Percentiles rank a stretch among this genome's conserved stretches.
Evolutionary conservation across 768 basidiomycete genomes (phyloP).

Genomic region (Phaeotremella skinneri): DNA sequence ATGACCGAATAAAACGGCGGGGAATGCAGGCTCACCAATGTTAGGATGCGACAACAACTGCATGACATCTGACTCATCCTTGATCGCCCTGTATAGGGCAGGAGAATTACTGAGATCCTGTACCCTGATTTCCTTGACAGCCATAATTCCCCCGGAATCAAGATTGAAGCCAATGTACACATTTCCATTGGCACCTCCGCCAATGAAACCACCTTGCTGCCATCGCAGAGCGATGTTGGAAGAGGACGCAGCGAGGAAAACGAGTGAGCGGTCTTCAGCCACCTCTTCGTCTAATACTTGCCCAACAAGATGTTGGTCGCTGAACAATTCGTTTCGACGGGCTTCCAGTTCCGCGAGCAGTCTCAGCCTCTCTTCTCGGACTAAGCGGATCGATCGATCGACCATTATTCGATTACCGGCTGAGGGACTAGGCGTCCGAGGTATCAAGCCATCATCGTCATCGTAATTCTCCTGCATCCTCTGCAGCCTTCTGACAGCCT

Average conservation of each 20-base stretch:
- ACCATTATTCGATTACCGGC: slow-evolving; percentile 25
- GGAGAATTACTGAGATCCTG: slow-evolving; percentile 87
- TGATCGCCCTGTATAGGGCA: slow-evolving; percentile 84
- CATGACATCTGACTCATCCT: slow-evolving; percentile 95
- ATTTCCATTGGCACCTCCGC: slow-evolving; percentile 98
- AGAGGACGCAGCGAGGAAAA: slow-evolving; percentile 91
- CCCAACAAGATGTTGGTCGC: slow-evolving; percentile 74
- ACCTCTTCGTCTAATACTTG: slow-evolving; percentile 92
- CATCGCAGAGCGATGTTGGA: slow-evolving; percentile 94
- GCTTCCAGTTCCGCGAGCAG: slow-evolving; percentile 62
- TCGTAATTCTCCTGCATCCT: slow-evolving; percentile 58
- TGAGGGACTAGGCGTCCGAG: slow-evolving; percentile 37
- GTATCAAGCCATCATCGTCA: slow-evolving; percentile 46
- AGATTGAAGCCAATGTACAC: slow-evolving; percentile 98
- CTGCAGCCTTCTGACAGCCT: slow-evolving; percentile 52
- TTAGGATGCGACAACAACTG: slow-evolving; percentile 96
- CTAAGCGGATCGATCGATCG: slow-evolving; percentile 64
- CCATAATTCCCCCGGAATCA: slow-evolving; percentile 93
- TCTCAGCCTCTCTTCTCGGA: slow-evolving; percentile 69
- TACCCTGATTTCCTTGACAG: slow-evolving; percentile 97
- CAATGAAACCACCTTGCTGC: slow-evolving; percentile 98
- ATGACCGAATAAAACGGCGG: not conserved
- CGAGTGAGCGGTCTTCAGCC: slow-evolving; percentile 85
- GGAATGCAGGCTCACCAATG: slow-evolving; percentile 58
- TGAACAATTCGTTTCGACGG: slow-evolving; percentile 61